Base-by-base conservation (phyloP, 2,329 filamentous ascomycete species). In the Pestalotiopsis sp. region DNA sequence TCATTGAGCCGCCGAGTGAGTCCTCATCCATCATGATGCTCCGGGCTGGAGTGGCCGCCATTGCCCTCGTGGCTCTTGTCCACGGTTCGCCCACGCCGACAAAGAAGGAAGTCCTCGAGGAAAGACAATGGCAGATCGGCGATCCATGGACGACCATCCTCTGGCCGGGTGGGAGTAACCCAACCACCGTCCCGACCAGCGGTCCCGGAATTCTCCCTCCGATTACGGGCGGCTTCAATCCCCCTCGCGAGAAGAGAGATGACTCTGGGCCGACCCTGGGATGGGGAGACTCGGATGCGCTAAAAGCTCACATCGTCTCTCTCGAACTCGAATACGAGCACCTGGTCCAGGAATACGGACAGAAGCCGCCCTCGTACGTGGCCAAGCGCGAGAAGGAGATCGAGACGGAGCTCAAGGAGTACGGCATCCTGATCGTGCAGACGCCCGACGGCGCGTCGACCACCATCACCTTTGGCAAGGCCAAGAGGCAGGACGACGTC, bases 371-470 rank as follows among this genome's bases (percentile, higher is more conserved):
- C 5, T 68, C 70, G 70, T 67, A 68, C 41, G 59, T 75, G 25
- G 69, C 71, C 25, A 67, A 72, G 66, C 72, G 73, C 49, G 66
- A 77, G n/a, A 66, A 69, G 64, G 72, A 69, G 7, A 76, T 77
- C 68, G 64, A 71, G 65, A 70, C 70, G 49, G 75, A 77, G 69
- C 77, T 80, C 58, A 70, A 73, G 59, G 75, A 76, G 66, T 80
- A 80, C 72, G 79, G 79, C 68, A 77, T 80, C 71, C 74, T 72
- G 57, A 79, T 81, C 69, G 61, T 79, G 57, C 69, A 76, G 65
- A 75, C 75, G 0, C 78, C 79, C 27, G 77, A 79, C 60, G 79
- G 78, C 64, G 80, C 79, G 61, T 75, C 66, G n/a, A 80, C 77
- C 39, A 78, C 72, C 63, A 77, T 80, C 70, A 71, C 73, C 4